Evolutionary conservation across 2,329 filamentous ascomycete species (phyloP).

Genomic region (Neoarthrinium moseri): DNA sequence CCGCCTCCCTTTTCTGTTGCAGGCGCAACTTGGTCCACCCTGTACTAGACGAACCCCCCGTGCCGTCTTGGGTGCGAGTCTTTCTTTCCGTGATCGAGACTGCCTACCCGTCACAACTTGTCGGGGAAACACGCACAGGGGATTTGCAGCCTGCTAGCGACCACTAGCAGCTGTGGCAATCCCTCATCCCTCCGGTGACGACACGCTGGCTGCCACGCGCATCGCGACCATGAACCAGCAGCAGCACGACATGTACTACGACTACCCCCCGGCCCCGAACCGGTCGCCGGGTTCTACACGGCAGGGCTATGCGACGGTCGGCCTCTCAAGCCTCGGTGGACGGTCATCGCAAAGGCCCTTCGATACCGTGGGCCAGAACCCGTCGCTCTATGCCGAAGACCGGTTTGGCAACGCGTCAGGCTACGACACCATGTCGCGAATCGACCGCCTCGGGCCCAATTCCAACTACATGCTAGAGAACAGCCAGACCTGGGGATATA

Average conservation of each 20-base stretch:
- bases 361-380: constrained; percentile 65
- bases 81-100: neutral
- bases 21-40: no score
- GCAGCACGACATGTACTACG: constrained; percentile 70
- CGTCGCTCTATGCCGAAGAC: constrained; percentile 70
- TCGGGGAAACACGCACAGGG: no score
- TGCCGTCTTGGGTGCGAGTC: neutral
- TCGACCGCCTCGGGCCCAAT: constrained; percentile 30
- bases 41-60: neutral
- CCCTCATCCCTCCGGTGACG: neutral
- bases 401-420: constrained; percentile 62
- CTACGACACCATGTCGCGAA: constrained; percentile 48
- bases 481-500: constrained; percentile 77
- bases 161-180: constrained; percentile 3
- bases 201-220: neutral
- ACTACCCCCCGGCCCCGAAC: constrained; percentile 59
- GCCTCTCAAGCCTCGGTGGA: constrained; percentile 50
- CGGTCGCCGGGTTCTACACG: constrained; percentile 72
- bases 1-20: no score
- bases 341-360: constrained; percentile 76
- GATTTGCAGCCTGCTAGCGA: constrained; percentile 7
- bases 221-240: constrained; percentile 45
- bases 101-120: neutral
- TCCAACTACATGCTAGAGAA: constrained; percentile 60
- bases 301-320: constrained; percentile 59